Percentiles rank a stretch among this genome's conserved stretches.
These are phyloP conservation scores for Eucalyptus virginea DNA, from an alignment of 345 rosid genomes.

Conservation along the genomic window DNA sequence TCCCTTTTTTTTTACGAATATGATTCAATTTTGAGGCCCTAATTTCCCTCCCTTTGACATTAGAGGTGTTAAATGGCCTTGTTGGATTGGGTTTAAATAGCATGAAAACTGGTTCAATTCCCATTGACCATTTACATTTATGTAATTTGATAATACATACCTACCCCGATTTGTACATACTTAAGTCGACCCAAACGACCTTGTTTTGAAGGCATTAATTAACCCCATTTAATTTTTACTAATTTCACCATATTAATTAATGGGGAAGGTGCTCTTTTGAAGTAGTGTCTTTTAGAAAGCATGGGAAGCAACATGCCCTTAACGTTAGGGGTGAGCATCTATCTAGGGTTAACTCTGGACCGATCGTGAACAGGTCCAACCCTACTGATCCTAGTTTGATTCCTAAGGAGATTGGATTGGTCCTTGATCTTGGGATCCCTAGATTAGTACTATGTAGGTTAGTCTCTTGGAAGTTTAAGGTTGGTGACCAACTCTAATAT, in stretches of 20 bases:
- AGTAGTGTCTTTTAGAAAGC: not conserved
- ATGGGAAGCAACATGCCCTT: not conserved
- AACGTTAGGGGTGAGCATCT: not conserved
- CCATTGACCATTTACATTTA: not conserved
- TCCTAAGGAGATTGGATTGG: fast-evolving
- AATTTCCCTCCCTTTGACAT: not conserved
- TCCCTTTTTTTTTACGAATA: not conserved
- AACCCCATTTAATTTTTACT: not conserved
- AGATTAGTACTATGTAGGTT: too few relatives aligned
- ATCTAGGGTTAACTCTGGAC: too few relatives aligned
- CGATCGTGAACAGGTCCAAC: fast-evolving
- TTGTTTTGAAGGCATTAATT: not conserved
- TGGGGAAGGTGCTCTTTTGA: not conserved
- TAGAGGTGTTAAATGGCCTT: not conserved
- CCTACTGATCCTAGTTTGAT: fast-evolving
- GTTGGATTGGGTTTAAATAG: not conserved
- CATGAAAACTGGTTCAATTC: not conserved
- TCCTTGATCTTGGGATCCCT: too few relatives aligned
- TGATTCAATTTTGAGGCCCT: not conserved
- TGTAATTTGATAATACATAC: not conserved
- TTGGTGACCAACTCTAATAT: too few relatives aligned
- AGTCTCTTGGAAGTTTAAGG: too few relatives aligned
- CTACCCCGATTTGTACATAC: not conserved
- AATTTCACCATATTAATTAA: not conserved
- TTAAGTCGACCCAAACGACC: not conserved